A percentile compares a stretch with the other conserved stretches of the same genome.
Conservation (phyloP, 441 rosid genomes). For the Iberis amara region DNA sequence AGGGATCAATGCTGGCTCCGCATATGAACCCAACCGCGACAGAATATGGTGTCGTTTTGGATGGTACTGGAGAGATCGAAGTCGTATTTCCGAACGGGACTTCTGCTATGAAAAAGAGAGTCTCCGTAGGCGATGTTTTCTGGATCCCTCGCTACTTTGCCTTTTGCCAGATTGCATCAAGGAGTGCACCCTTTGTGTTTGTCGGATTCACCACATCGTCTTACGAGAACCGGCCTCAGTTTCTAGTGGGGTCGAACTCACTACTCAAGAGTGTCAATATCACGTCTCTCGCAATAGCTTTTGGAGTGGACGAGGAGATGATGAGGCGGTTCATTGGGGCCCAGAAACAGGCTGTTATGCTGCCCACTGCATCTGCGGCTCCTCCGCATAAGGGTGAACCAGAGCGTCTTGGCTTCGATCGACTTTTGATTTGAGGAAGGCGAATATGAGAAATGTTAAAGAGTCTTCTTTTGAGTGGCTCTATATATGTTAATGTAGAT, state of each 20-base stretch:
- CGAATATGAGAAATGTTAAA: neutral
- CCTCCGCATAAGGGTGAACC: constrained; percentile 31
- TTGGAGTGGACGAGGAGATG: constrained; percentile 46
- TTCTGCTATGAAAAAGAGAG: constrained; percentile 43
- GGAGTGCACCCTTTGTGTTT: constrained; percentile 54
- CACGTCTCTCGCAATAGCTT: constrained; percentile 52
- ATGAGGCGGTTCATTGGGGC: constrained; percentile 34
- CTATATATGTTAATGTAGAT: neutral
- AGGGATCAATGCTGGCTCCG: constrained; percentile 95
- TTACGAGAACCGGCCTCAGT: constrained; percentile 68
- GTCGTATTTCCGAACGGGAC: constrained; percentile 75
- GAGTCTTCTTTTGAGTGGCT: neutral
- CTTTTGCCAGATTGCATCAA: constrained; percentile 74
- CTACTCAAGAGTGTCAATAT: constrained; percentile 38
- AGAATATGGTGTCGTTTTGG: constrained; percentile 60
- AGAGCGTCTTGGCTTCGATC: neutral
- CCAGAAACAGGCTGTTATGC: constrained; percentile 56
- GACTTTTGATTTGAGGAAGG: constrained; percentile 1
- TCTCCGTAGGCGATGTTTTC: constrained; percentile 64
- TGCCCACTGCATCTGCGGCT: constrained; percentile 52
- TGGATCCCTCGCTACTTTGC: constrained; percentile 80
- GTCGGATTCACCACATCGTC: constrained; percentile 87
- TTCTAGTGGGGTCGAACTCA: constrained; percentile 62
- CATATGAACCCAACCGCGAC: constrained; percentile 81
- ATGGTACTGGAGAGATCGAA: constrained; percentile 62